Evolutionary conservation across 208 protist species (phyloP).

Genomic region (Acanthamoeba healyi): DNA sequence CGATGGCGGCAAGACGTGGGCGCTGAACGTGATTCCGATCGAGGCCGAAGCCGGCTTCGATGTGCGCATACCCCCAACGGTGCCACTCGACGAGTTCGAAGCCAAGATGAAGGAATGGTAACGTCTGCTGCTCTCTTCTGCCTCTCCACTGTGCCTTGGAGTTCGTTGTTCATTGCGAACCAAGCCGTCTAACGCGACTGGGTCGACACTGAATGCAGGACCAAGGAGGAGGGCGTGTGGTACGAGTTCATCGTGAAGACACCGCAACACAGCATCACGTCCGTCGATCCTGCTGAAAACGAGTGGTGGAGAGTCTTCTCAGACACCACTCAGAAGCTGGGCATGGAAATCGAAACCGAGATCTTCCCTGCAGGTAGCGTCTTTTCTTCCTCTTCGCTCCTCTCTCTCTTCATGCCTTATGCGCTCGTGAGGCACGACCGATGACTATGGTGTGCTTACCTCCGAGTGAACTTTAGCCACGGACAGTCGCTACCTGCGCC

Average conservation of each 20-base stretch:
- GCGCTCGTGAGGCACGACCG: neutral
- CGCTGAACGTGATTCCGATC: slow-evolving; percentile 89
- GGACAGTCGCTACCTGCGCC: slow-evolving; percentile 87
- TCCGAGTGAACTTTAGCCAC: slow-evolving; percentile 74
- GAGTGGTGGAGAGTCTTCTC: slow-evolving; percentile 80
- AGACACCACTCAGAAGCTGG: neutral
- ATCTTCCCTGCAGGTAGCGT: slow-evolving; percentile 88
- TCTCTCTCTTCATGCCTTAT: neutral
- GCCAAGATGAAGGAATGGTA: slow-evolving; percentile 82
- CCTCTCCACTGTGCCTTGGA: neutral
- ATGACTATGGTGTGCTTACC: neutral
- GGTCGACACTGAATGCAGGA: slow-evolving; percentile 40
- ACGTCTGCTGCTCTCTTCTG: neutral
- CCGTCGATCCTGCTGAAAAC: slow-evolving; percentile 71
- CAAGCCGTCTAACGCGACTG: too few relatives aligned
- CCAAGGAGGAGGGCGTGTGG: slow-evolving; percentile 77
- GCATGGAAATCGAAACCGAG: slow-evolving; percentile 79
- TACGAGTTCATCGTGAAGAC: slow-evolving; percentile 79
- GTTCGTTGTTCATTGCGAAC: neutral
- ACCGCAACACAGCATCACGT: slow-evolving; percentile 77
- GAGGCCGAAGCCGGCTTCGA: slow-evolving; percentile 88
- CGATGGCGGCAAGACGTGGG: slow-evolving; percentile 83
- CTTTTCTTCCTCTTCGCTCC: neutral
- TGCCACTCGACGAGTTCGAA: slow-evolving; percentile 84
- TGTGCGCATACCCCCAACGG: slow-evolving; percentile 88